Conservation (phyloP, 2,329 filamentous ascomycete genomes). For the Gremmenia infestans region DNA sequence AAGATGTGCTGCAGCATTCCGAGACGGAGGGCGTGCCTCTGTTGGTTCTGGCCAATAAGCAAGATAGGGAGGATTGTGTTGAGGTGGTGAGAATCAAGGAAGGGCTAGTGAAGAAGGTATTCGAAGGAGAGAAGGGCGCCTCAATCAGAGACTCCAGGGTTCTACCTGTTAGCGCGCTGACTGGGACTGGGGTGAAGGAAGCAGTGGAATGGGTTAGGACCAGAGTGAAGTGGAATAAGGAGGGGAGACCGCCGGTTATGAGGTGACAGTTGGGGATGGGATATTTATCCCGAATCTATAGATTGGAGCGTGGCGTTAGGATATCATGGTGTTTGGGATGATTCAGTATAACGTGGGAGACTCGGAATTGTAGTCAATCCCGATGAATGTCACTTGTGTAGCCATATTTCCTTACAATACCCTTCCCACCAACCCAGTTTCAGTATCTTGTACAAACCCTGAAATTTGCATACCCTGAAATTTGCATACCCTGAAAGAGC, state of each 20-base stretch:
- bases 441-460: conserved; percentile 24
- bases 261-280: conserved; percentile 44
- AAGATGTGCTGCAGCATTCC: conserved; percentile 80
- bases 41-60: conserved; percentile 92
- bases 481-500: conserved; percentile 20
- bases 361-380: background rate
- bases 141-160: conserved; percentile 88
- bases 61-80: conserved; percentile 94
- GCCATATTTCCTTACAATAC: conserved; percentile 1
- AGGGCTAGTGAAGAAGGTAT: conserved; percentile 88
- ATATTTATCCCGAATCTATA: conserved; percentile 10
- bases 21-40: conserved; percentile 90
- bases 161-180: conserved; percentile 85
- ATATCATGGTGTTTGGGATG: conserved; percentile 2
- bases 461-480: conserved; percentile 21
- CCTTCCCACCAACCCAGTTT: conserved; percentile 20
- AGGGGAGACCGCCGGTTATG: conserved; percentile 87
- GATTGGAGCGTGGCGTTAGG: conserved; percentile 19
- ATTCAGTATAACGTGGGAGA: background rate
- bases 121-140: conserved; percentile 85
- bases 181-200: conserved; percentile 80
- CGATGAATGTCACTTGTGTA: background rate
- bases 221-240: conserved; percentile 94
- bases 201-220: conserved; percentile 96
- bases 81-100: conserved; percentile 98